These are phyloP conservation scores for Neurospora africana DNA, from an alignment of 495 filamentous ascomycete species.

Conservation along the genomic window DNA sequence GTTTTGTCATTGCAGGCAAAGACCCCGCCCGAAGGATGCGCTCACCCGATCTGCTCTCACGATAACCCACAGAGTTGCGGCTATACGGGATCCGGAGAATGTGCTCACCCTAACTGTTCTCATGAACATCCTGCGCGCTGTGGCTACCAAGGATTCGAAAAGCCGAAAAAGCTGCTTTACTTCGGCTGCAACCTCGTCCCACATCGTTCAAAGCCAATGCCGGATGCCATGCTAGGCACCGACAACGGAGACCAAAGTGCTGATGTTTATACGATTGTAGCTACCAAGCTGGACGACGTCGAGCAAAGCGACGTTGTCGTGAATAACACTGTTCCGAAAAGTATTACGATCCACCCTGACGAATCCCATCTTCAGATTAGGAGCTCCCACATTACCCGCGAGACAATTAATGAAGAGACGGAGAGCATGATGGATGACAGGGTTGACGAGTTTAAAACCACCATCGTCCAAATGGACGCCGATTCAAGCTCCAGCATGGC, in stretches of 20 bases:
- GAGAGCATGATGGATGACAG: background rate
- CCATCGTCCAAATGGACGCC: background rate
- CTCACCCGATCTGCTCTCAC: conserved; percentile 6
- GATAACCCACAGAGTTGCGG: conserved; percentile 6
- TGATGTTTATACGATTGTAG: conserved; percentile 25
- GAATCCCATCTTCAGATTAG: background rate
- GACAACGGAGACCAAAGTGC: conserved; percentile 4
- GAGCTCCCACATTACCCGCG: background rate
- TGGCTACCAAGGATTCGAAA: conserved; percentile 10
- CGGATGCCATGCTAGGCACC: background rate
- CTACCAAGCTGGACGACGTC: conserved; percentile 20
- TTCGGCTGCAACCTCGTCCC: conserved; percentile 39
- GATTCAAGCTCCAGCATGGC: background rate
- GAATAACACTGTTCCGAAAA: background rate
- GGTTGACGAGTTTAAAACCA: background rate
- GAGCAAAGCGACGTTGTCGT: conserved; percentile 5
- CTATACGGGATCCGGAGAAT: conserved; percentile 1
- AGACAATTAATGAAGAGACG: background rate
- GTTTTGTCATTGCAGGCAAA: conserved; percentile 26
- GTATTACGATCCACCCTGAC: background rate
- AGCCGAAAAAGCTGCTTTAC: conserved; percentile 13
- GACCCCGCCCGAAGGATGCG: conserved; percentile 6
- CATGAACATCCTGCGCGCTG: conserved; percentile 8
- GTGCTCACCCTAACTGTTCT: conserved; percentile 6
- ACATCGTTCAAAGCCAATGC: conserved; percentile 9